phyloP scores from a whole-genome alignment of 2,329 filamentous ascomycete genomes.

The Tolypocladium cylindrosporum region DNA sequence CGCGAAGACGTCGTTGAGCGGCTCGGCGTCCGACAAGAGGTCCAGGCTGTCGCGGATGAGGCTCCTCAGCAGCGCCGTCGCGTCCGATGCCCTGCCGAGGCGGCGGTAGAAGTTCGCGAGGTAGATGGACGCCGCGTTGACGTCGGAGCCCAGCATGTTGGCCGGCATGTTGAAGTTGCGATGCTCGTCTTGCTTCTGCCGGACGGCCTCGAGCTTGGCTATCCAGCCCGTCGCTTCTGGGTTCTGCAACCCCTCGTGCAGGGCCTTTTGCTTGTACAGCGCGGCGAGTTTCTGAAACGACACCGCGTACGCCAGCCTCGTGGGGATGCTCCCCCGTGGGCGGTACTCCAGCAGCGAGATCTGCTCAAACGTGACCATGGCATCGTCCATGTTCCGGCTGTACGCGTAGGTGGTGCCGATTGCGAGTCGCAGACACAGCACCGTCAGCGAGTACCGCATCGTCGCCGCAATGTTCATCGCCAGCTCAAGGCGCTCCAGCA shows the following conservation, averaged over 20 bases:
- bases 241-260: constrained; percentile 16
- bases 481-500: constrained; percentile 18
- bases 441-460: constrained; percentile 24
- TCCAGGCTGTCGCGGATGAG: constrained; percentile 27
- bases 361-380: constrained; percentile 23
- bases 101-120: constrained; percentile 27
- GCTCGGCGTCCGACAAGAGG: constrained; percentile 29
- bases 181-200: constrained; percentile 24
- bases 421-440: constrained; percentile 26
- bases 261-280: constrained; percentile 24
- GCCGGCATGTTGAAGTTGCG: constrained; percentile 28
- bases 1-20: constrained; percentile 29
- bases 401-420: constrained; percentile 25
- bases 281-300: constrained; percentile 29
- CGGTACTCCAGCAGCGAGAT: constrained; percentile 27
- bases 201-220: constrained; percentile 22
- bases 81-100: constrained; percentile 14
- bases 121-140: constrained; percentile 31
- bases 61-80: constrained; percentile 17
- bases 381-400: constrained; percentile 21
- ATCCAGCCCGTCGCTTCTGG: constrained; percentile 21
- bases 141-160: constrained; percentile 28
- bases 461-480: constrained; percentile 22
- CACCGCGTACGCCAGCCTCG: constrained; percentile 26
- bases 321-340: constrained; percentile 26